Conservation (phyloP, 257 asterid genomes). For the Voacanga thouarsii region DNA sequence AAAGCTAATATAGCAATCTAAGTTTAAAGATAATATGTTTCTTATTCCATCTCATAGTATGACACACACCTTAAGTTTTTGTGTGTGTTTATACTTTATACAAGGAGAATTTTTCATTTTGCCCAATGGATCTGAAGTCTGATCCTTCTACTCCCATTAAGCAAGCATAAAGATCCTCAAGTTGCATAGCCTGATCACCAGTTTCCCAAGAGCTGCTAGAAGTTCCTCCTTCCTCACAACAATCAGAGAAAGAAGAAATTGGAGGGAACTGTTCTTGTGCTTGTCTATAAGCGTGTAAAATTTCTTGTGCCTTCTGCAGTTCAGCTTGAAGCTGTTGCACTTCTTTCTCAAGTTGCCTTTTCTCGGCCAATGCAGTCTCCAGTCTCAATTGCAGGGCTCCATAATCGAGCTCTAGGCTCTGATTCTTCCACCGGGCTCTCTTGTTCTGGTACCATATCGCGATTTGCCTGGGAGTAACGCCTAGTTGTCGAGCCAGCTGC, state of each 20-base stretch:
- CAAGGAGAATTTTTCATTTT: slow-evolving; percentile 29
- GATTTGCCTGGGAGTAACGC: slow-evolving; percentile 76
- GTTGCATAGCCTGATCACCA: slow-evolving; percentile 31
- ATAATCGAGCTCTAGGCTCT: slow-evolving; percentile 66
- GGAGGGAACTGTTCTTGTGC: slow-evolving; percentile 30
- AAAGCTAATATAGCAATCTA: background rate
- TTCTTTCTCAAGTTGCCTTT: slow-evolving; percentile 50
- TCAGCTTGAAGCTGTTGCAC: slow-evolving; percentile 49
- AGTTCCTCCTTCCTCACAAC: slow-evolving; percentile 55
- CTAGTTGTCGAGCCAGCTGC: slow-evolving; percentile 66
- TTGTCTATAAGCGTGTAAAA: slow-evolving; percentile 28
- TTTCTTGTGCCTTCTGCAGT: slow-evolving; percentile 49
- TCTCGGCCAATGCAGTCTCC: slow-evolving; percentile 55
- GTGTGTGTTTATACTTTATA: background rate
- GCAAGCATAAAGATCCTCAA: slow-evolving; percentile 72
- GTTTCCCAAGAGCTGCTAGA: slow-evolving; percentile 52
- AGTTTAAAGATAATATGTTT: background rate
- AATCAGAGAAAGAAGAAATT: slow-evolving; percentile 51
- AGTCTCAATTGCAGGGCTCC: slow-evolving; percentile 54
- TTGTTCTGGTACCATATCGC: slow-evolving; percentile 94
- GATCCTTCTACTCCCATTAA: slow-evolving; percentile 42
- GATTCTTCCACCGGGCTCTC: slow-evolving; percentile 86
- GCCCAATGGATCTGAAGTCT: slow-evolving; percentile 15
- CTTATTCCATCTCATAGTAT: slow-evolving; percentile 1
- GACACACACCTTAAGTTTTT: background rate